Percentiles rank a stretch among this genome's conserved stretches.
Conservation (phyloP, 176 grass and related monocot species). For the Pontederia paniculata region DNA sequence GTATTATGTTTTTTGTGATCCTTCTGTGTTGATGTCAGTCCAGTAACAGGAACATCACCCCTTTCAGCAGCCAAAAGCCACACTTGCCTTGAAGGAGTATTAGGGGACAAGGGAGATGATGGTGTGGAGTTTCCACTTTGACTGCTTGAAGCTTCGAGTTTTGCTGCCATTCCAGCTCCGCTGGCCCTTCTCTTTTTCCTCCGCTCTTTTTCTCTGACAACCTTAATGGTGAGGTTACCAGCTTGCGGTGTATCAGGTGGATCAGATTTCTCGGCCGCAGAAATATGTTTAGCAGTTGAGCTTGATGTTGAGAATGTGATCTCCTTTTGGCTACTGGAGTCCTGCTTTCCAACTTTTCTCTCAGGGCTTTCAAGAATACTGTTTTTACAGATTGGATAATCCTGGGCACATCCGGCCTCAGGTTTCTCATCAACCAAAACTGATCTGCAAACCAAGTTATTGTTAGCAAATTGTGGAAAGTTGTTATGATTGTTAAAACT, state of each 20-base stretch:
- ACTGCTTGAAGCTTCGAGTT: conserved; percentile 92
- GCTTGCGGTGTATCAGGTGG: conserved; percentile 29
- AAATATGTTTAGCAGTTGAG: conserved; percentile 26
- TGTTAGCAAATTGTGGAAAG: background rate
- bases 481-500: background rate
- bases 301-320: conserved; percentile 21
- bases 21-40: conserved; percentile 26
- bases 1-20: conserved; percentile 27
- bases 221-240: conserved; percentile 58
- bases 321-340: conserved; percentile 28
- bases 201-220: conserved; percentile 55
- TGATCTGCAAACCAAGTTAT: conserved; percentile 42
- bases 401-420: conserved; percentile 26
- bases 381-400: conserved; percentile 21
- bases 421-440: conserved; percentile 45
- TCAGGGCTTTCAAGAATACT: conserved; percentile 33
- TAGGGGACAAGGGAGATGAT: conserved; percentile 61
- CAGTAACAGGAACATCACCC: conserved; percentile 19
- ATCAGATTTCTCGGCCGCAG: conserved; percentile 21
- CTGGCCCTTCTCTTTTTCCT: conserved; percentile 38
- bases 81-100: conserved; percentile 46
- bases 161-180: conserved; percentile 39
- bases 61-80: conserved; percentile 24
- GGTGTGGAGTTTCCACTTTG: conserved; percentile 87
- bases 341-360: conserved; percentile 23